Base-by-base conservation (phyloP, 345 rosid species). In the Murraya paniculata region DNA sequence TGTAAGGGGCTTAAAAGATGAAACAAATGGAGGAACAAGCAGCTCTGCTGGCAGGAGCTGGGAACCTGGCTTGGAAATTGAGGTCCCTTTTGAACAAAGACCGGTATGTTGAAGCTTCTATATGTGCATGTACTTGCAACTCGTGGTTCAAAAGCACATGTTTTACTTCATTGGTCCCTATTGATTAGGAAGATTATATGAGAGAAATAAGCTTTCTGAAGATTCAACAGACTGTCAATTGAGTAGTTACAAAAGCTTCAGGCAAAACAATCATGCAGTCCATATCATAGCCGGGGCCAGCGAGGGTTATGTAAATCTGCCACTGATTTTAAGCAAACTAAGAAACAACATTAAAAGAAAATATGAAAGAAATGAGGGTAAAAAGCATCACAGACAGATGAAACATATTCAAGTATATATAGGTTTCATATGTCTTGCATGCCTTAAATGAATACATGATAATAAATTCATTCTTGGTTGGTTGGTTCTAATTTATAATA, bases 81-180 rank as follows among this genome's bases (percentile, higher is more conserved):
- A 84, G 80, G 98, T 95, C 74, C 99, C 98, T 41, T 92, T 87
- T 25, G 99, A 95, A 78, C 98, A 95, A 87, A 87, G 98, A 68
- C 98, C 98, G 77, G 99, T 92, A 79, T 64, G 92, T 87, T 59
- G 35, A 27, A 35, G 10, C 27, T 25, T 36, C 10, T 33, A 16
- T 50, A 9, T 38, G 22, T 75, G 35, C 69, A 69, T 71, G 59
- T 41, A 35, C 27, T 66, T 25, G 50, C 30, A 6, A 67, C 74
- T 69, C 24, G 3, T 64, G 21, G 10, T 16, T 6, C 5, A 33
- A 22, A 58, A 73, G 18, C 41, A 70, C 9, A 61, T 36, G 11
- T 38, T 70, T 48, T 68, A 28, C 55, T 13, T 69, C n/a, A 25
- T 18, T 41, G 28, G 48, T 62, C 27, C 28, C 36, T 61, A 36